Conservation (phyloP, 129 eudicot genomes). For the Lonicera japonica region DNA sequence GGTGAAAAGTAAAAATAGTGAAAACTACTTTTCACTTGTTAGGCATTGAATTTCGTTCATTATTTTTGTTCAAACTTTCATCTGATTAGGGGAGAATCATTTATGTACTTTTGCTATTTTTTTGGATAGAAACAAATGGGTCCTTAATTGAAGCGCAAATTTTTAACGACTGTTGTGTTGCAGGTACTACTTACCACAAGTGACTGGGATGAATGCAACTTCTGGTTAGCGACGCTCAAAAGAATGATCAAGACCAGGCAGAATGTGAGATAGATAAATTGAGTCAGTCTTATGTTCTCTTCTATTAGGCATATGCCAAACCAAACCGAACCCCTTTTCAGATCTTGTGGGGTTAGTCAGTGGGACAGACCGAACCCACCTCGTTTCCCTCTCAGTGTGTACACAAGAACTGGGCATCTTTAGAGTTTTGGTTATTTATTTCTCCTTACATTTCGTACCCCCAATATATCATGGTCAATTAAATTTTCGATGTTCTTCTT, state of each 20-base stretch:
- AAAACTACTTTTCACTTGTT: too few relatives aligned
- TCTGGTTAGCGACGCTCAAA: slow-evolving; percentile 87
- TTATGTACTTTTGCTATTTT: too few relatives aligned
- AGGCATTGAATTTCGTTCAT: too few relatives aligned
- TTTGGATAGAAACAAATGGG: too few relatives aligned
- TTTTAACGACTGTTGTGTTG: not conserved
- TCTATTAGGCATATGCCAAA: slow-evolving; percentile 9
- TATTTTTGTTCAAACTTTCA: too few relatives aligned
- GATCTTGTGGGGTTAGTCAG: slow-evolving; percentile 1
- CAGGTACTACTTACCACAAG: slow-evolving; percentile 88
- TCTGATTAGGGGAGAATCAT: too few relatives aligned
- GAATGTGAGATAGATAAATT: slow-evolving; percentile 45
- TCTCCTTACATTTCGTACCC: not conserved
- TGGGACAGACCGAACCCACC: not conserved
- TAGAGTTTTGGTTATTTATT: slow-evolving; percentile 11
- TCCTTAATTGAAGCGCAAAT: too few relatives aligned
- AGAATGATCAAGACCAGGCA: slow-evolving; percentile 91
- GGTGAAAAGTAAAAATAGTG: not conserved
- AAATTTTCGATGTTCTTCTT: too few relatives aligned
- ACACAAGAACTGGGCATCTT: slow-evolving; percentile 24
- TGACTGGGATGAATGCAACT: slow-evolving; percentile 95
- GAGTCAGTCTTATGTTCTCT: not conserved
- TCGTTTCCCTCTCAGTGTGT: slow-evolving; percentile 3
- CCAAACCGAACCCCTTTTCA: not conserved
- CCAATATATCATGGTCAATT: not conserved